phyloP scores from a whole-genome alignment of 148 eudicot species.

The Arctostaphylos glauca region DNA sequence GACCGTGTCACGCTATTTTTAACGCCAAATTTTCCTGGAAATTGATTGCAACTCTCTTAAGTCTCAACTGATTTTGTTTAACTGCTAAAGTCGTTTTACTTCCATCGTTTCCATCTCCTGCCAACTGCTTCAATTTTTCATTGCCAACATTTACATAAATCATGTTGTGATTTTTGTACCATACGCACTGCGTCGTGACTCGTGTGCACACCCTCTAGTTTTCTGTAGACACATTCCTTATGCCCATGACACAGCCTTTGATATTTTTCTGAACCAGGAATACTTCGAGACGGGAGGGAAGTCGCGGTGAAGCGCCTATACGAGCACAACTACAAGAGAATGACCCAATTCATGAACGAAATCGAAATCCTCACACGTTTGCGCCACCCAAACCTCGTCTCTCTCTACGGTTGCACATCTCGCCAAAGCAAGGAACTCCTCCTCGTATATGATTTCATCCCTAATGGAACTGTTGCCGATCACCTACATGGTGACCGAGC shows the following conservation, averaged over 20 bases:
- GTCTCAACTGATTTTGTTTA: neutral
- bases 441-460: conserved; percentile 55
- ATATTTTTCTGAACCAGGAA: conserved; percentile 27
- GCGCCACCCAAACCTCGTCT: conserved; percentile 49
- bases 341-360: conserved; percentile 54
- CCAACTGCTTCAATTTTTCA: neutral
- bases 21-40: neutral
- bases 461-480: conserved; percentile 60
- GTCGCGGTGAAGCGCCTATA: conserved; percentile 57
- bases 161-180: neutral
- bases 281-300: conserved; percentile 51
- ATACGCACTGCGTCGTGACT: neutral
- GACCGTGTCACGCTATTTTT: neutral
- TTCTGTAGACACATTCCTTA: neutral
- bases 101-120: neutral
- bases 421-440: conserved; percentile 46
- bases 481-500: conserved; percentile 48
- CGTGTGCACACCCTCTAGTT: neutral
- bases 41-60: neutral
- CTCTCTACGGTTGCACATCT: conserved; percentile 60
- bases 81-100: neutral
- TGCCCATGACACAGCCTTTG: neutral
- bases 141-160: neutral
- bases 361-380: conserved; percentile 45
- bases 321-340: conserved; percentile 41